Percentiles rank a stretch among this genome's conserved stretches.
Evolutionary conservation across 2,329 filamentous ascomycete genomes (phyloP).

Genomic region (Tolypocladium pustulatum): DNA sequence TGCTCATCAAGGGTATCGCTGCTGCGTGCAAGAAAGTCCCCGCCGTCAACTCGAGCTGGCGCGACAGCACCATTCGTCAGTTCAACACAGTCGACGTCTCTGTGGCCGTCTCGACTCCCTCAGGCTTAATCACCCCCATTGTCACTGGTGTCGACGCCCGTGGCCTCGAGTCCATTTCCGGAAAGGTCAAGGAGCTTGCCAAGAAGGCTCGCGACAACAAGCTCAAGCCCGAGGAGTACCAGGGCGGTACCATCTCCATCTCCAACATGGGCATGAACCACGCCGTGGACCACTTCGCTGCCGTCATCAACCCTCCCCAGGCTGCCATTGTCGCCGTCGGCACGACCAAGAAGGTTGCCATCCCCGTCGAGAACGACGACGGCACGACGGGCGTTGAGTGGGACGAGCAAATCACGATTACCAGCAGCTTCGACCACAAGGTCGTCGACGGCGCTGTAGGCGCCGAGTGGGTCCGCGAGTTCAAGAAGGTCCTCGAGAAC

Average conservation of each 20-base stretch:
- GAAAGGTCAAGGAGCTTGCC: constrained; percentile 88
- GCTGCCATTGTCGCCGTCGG: constrained; percentile 91
- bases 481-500: constrained; percentile 98
- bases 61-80: constrained; percentile 81
- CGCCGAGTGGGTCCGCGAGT: constrained; percentile 89
- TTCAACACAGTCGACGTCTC: constrained; percentile 90
- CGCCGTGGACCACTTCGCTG: constrained; percentile 92
- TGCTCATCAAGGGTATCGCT: constrained; percentile 93
- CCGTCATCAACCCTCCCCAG: constrained; percentile 98
- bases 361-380: constrained; percentile 77
- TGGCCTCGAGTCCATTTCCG: constrained; percentile 80
- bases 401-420: constrained; percentile 96
- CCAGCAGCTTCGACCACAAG: constrained; percentile 97
- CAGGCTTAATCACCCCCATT: constrained; percentile 93
- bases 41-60: constrained; percentile 92
- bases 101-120: constrained; percentile 87
- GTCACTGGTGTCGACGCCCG: constrained; percentile 81
- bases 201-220: constrained; percentile 95
- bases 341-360: constrained; percentile 87
- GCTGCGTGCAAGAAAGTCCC: constrained; percentile 88
- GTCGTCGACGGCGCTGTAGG: constrained; percentile 94
- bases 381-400: constrained; percentile 67
- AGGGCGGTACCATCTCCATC: constrained; percentile 97
- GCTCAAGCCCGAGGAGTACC: constrained; percentile 99
- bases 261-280: constrained; percentile 99